A percentile compares a stretch with the other conserved stretches of the same genome.
phyloP scores from a whole-genome alignment of 2,329 filamentous ascomycete species.

The Penicillium crustosum region DNA sequence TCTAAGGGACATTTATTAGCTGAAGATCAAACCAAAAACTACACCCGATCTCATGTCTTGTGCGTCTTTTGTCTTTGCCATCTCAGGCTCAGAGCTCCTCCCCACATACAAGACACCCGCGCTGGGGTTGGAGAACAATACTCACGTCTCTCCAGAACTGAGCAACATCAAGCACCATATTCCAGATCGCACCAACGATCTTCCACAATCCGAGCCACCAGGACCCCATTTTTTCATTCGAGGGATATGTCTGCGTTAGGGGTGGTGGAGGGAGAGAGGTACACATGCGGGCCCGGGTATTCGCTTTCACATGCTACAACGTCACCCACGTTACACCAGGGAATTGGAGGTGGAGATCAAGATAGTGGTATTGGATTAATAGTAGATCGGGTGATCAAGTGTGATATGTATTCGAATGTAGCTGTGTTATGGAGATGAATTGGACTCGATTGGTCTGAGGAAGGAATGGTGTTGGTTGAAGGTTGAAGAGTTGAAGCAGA shows the following conservation, averaged over 20 bases:
- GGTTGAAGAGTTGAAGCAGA: neutral
- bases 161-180: slow-evolving; percentile 61
- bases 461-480: neutral
- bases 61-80: neutral
- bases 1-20: slow-evolving; percentile 49
- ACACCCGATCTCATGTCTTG: neutral
- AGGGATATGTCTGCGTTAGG: slow-evolving; percentile 2
- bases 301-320: slow-evolving; percentile 27
- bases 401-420: neutral
- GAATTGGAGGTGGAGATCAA: neutral
- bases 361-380: neutral
- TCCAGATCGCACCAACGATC: slow-evolving; percentile 48
- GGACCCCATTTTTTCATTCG: slow-evolving; percentile 23
- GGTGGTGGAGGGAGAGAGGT: slow-evolving; percentile 5
- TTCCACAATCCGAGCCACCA: slow-evolving; percentile 27
- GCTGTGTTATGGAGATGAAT: neutral
- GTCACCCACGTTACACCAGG: neutral
- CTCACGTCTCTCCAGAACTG: slow-evolving; percentile 62
- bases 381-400: neutral
- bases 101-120: neutral
- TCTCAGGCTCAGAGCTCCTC: neutral
- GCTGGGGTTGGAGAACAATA: neutral
- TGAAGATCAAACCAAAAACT: neutral
- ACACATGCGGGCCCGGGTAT: slow-evolving; percentile 3
- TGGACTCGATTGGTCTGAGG: neutral